Evolutionary conservation across 2,329 filamentous ascomycete genomes (phyloP), one percentile per base, ranked within the genome.

Genomic region (Fusarium sterilihyphosum): DNA sequence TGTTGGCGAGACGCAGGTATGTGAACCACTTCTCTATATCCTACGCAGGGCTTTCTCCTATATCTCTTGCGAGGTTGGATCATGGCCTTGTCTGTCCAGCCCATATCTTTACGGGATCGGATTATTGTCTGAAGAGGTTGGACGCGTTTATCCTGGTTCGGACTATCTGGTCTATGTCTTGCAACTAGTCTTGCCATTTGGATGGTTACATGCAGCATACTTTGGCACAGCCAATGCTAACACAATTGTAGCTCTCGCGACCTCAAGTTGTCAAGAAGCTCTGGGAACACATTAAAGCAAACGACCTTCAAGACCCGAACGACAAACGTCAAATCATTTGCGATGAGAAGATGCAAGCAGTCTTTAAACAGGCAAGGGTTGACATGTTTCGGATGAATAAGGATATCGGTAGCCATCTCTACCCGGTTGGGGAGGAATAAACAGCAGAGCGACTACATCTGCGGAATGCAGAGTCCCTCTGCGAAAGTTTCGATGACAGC

Each of bases 381-480:
- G 94, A 98, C 84, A 99, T 99, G 96, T 99, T 99, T 83, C 95
- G 94, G 77, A 98, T 99, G 96, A 98, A 98, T 87, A 98, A 98
- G 86, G 90, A 98, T 22, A 90, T 98, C 17, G 94, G 94, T 73
- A 92, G 93, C 81, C 96, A 98, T 80, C 87, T 98, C 44, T 98
- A 97, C 80, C 93, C 93, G 6, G 88, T 94, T 54, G 94, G 96
- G 82, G 91, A 83, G 65, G 80, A 81, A 49, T 76, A 65, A 59
- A 59, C 41, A 49, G 58, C 31, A 43, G 47, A 54, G 65, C 33
- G 31, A 53, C 26, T 43, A 35, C 57, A 44, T 53, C 44, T 50
- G 46, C 33, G 60, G 12, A 40, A 62, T 16, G 61, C 49, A 43
- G 38, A 43, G 38, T 56, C 31, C 60, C 57, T 69, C 61, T 58